Percentiles rank a stretch among this genome's conserved stretches.
Conservation (phyloP, 495 filamentous ascomycete genomes). For the Annulohypoxylon stygium region DNA sequence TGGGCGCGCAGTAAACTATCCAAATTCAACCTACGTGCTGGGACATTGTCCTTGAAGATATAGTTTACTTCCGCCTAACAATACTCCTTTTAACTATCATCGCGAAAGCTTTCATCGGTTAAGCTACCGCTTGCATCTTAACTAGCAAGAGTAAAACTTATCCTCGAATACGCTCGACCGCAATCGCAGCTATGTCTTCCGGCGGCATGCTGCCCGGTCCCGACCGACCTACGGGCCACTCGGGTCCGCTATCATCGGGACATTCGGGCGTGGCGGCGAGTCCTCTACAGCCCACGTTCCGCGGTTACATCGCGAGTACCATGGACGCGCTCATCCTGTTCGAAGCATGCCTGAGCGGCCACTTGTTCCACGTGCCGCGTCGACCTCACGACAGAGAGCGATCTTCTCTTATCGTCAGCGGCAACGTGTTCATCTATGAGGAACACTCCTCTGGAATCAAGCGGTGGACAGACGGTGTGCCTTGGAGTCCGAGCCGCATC, state of each 20-base stretch:
- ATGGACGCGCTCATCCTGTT: slow-evolving; percentile 82
- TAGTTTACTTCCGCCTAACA: slow-evolving; percentile 29
- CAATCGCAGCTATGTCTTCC: slow-evolving; percentile 23
- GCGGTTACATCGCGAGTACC: slow-evolving; percentile 76
- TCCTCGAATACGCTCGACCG: slow-evolving; percentile 5
- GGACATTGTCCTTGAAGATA: slow-evolving; percentile 17
- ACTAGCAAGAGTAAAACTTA: slow-evolving; percentile 25
- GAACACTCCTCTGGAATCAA: slow-evolving; percentile 90
- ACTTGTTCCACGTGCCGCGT: slow-evolving; percentile 78
- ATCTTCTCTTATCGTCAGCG: slow-evolving; percentile 77
- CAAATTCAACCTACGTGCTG: slow-evolving; percentile 21
- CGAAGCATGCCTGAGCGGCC: slow-evolving; percentile 77
- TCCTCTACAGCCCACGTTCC: slow-evolving; percentile 65
- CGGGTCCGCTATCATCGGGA: slow-evolving; percentile 18
- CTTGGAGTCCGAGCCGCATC: slow-evolving; percentile 92
- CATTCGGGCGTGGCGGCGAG: not conserved
- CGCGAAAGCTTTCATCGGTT: slow-evolving; percentile 34
- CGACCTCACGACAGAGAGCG: slow-evolving; percentile 89
- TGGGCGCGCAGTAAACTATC: not conserved
- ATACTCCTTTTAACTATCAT: slow-evolving; percentile 15
- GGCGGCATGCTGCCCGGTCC: slow-evolving; percentile 28
- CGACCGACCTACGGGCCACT: slow-evolving; percentile 29
- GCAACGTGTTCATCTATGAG: slow-evolving; percentile 90
- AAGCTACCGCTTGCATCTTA: slow-evolving; percentile 31
- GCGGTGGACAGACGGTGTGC: slow-evolving; percentile 91